Conservation (phyloP, 768 basidiomycete genomes). For the Steccherinum ochraceum region DNA sequence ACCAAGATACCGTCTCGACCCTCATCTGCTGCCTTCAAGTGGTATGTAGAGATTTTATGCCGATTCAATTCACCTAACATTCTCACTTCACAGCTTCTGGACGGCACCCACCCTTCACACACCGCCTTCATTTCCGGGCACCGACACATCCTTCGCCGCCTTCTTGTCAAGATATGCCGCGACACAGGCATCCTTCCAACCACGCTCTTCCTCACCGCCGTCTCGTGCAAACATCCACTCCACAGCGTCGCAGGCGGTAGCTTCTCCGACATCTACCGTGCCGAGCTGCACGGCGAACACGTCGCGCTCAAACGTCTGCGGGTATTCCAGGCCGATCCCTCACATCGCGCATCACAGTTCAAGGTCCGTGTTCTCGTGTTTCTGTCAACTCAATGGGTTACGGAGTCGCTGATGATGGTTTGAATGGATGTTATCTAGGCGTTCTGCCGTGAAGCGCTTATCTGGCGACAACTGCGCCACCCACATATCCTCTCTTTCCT, state of each 20-base stretch:
- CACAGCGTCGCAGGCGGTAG: not conserved
- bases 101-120: not conserved
- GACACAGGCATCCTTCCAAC: not conserved
- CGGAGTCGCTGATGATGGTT: not conserved
- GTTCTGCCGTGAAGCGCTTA: constrained; percentile 2
- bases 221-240: not conserved
- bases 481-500: constrained; percentile 1
- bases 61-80: not conserved
- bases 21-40: not conserved
- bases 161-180: not conserved
- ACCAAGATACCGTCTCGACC: not conserved
- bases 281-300: not conserved
- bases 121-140: not conserved
- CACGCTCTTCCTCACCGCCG: not conserved
- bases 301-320: not conserved
- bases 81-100: not conserved
- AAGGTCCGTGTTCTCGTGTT: not conserved
- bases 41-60: not conserved
- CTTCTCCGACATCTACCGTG: not conserved
- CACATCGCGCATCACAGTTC: not conserved
- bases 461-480: constrained; percentile 3
- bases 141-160: not conserved
- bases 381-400: not conserved
- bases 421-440: not conserved
- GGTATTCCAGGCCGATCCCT: not conserved